Base-by-base conservation (phyloP, 2,329 filamentous ascomycete genomes). In the Ceratocystis variospora region DNA sequence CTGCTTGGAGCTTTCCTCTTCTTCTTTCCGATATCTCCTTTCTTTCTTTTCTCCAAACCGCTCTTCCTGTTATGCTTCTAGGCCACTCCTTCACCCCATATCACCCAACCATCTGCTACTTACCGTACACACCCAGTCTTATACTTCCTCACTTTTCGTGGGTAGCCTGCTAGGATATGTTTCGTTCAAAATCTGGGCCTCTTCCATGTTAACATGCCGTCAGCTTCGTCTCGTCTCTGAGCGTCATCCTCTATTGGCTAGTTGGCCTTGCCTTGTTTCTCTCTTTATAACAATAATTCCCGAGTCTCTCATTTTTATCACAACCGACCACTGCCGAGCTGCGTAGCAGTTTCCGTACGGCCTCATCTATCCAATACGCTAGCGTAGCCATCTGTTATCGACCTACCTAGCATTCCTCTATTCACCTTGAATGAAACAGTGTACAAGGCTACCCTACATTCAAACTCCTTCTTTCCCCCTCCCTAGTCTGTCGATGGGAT, bases 141-240 rank as follows among this genome's bases (percentile, higher is more conserved):
- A n/a, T 2, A 15, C 7, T 59, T 37, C 28, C 55, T 59, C 31
- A 6, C 15, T 7, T n/a, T 59, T 37, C 17, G 37, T 41, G 37
- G 37, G 37, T 12, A 59, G n/a, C 12, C 22, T 59, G 28, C 55
- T n/a, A 8, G 55, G 55, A 59, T 37, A 59, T 59, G 55, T 15
- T n/a, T 59, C 33, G 17, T 59, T 59, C 55, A 59, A 59, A 59
- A 59, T 59, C 55, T 59, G 33, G 22, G 55, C 55, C 25, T 59
- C 37, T 59, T 59, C 55, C 55, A 33, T 33, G 48, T 53, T 59
- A 17, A 8, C 17, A 37, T 59, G 12, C 55, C 28, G 17, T 6
- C 28, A 19, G 10, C 5, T 15, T 59, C 12, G 25, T 22, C 15
- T 17, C 12, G 1, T 15, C 2, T 57, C 53, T 31, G 8, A 57